Evolutionary conservation across 2,329 filamentous ascomycete species (phyloP), one percentile per base, ranked within the genome.

Genomic region (Fusarium liriodendri): DNA sequence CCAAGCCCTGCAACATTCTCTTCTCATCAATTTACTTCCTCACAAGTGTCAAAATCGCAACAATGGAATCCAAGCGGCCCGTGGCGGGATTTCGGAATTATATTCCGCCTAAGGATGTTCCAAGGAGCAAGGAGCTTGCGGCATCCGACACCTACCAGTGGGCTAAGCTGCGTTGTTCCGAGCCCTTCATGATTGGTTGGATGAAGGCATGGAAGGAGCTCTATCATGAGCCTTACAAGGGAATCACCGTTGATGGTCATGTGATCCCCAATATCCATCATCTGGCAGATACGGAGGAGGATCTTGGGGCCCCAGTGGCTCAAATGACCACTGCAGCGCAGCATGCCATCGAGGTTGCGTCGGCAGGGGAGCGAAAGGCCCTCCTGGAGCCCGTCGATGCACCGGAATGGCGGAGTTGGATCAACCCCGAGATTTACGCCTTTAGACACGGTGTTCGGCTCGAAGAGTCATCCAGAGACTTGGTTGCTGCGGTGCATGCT

Each of bases 361-460:
- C 70, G 22, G 29, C 33, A 37, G 66, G 70, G 25, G 87, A 93
- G 74, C 84, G 81, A 42, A 71, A 84, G 20, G 83, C 83, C 25
- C 78, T 91, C 0, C 80, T 81, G 35, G 89, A 91, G 77, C 89
- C 91, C 77, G 85, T 94, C 73, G 89, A 93, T 82, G 89, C 90
- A 5, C 89, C 88, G 20, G 89, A 93, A 78, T 94, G 92, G 92
- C 89, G 92, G 60, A 89, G 90, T 14, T 88, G 87, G 87, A 86
- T 86, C 10, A 94, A 94, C 79, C 92, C 92, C 0, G 92, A 94
- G 79, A 92, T 94, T 73, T 85, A 94, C 2, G 82, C 94, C 16
- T 87, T 88, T 67, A 83, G 90, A 79, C 91, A 92, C 79, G 92
- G 92, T 16, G 79, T 94, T 6, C 88, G 92, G 2, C 87, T 94